A percentile compares a stretch with the other conserved stretches of the same genome.
phyloP scores from a whole-genome alignment of 73 alveolate genomes.

The Paramecium caudatum region DNA sequence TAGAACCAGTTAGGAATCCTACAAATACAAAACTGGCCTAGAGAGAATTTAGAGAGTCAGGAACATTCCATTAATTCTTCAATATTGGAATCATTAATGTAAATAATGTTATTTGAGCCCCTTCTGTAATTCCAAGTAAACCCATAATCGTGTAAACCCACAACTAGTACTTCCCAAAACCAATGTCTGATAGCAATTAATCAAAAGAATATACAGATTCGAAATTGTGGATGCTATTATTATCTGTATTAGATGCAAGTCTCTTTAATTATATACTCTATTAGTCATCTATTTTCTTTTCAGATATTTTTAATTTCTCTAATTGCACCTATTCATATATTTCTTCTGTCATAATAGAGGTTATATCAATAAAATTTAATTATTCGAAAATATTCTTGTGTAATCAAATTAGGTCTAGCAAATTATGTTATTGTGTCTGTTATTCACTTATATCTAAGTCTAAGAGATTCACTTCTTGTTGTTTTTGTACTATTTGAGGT shows the following conservation, averaged over 20 bases:
- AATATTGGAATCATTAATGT: constrained; percentile 73
- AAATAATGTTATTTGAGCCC: constrained; percentile 69
- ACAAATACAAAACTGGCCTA: constrained; percentile 68
- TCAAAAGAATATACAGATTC: constrained; percentile 66
- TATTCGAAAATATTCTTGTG: too few relatives aligned
- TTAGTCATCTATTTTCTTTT: constrained; percentile 10
- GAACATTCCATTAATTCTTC: constrained; percentile 73
- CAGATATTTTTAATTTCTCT: constrained; percentile 23
- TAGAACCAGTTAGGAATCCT: constrained; percentile 63
- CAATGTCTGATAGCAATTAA: constrained; percentile 41
- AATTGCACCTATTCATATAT: constrained; percentile 9
- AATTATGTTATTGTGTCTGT: background rate
- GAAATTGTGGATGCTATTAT: background rate
- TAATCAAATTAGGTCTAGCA: constrained; percentile 47
- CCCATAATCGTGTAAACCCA: constrained; percentile 70
- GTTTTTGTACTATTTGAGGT: background rate
- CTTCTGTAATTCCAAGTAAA: constrained; percentile 63
- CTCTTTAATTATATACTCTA: background rate
- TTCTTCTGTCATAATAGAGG: constrained; percentile 41
- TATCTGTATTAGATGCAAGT: background rate
- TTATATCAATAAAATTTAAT: too few relatives aligned
- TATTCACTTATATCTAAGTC: constrained; percentile 2
- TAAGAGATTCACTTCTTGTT: background rate
- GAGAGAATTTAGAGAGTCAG: constrained; percentile 57
- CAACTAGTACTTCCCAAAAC: constrained; percentile 63